Base-by-base conservation (phyloP, 495 filamentous ascomycete species). In the Cladorrhinum samala region DNA sequence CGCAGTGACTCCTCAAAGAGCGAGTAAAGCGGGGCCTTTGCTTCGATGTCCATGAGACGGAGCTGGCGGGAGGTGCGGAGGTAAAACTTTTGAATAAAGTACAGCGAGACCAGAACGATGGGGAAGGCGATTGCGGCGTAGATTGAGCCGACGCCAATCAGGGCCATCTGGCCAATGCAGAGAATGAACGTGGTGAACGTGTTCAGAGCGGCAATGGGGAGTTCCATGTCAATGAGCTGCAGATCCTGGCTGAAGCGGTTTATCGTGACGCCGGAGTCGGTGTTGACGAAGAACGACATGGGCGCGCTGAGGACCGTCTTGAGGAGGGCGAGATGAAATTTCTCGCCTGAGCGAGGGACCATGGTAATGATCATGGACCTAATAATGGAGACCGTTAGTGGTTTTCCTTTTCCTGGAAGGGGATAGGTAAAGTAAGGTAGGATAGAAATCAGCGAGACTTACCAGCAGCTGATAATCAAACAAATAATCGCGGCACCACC, bases 61-160 rank as follows among this genome's bases (percentile, higher is more conserved):
- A 87, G 64, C 56, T 85, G 83, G 3, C 83, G 76, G 1, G 82
- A 85, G 4, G 84, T 87, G 18, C 80, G 75, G 14, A 87, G 72
- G 51, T 87, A 87, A 46, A 77, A 68, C 52, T 77, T 80, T 56
- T 85, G 80, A 5, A 86, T 71, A 25, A 78, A 17, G 52, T 77
- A 84, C 5, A 83, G 50, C 14, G 70, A 60, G 7, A 56, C 2
- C 1, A 62, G 36, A 33, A 64, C 57, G 17, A 65, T 45, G 16
- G 64, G 66, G n/a, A 77, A 62, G 2, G 62, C 58, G 23, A 75
- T 66, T 2, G 77, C 52, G 7, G 62, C 57, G 2, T 79, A 70
- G 63, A 74, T 70, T 20, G 70, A 71, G 24, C 77, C 75, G 23
- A 78, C 70, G 40, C 64, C 71, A 25, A 72, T 66, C 2, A 82